Percentiles rank a stretch among this genome's conserved stretches.
These are phyloP conservation scores for Aristolochia contorta DNA, from an alignment of 164 flowering plant genomes.

Conservation along the genomic window DNA sequence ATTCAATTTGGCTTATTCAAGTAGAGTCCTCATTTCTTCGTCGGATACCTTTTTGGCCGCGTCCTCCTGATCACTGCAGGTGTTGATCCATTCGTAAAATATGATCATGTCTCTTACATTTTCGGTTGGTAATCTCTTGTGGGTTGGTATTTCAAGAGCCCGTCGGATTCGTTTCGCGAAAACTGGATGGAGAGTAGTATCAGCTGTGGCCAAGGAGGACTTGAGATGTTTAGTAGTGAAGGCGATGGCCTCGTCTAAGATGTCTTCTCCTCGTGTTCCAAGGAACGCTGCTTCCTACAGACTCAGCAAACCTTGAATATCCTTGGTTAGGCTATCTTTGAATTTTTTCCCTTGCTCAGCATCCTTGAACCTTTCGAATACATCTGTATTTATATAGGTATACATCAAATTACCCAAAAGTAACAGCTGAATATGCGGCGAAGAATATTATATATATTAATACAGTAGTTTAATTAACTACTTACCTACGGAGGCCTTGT, in stretches of 20 bases:
- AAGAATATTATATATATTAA: no score
- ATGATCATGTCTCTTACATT: conserved; percentile 13
- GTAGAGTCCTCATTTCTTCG: background rate
- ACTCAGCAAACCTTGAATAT: conserved; percentile 1
- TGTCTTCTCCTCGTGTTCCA: conserved; percentile 13
- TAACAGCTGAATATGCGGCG: no score
- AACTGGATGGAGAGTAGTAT: background rate
- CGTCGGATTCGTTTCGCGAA: conserved; percentile 1
- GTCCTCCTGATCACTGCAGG: background rate
- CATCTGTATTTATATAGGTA: no score
- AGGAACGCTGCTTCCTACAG: conserved; percentile 22
- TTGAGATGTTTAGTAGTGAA: conserved; percentile 12
- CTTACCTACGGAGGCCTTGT: no score
- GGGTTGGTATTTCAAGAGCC: conserved; percentile 12
- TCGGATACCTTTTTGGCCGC: no score
- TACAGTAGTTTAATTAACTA: background rate
- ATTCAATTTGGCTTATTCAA: conserved; percentile 16
- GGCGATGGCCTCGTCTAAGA: conserved; percentile 17
- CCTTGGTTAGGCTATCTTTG: background rate
- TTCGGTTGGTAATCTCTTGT: conserved; percentile 7
- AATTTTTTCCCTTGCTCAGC: background rate
- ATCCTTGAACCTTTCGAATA: conserved; percentile 3
- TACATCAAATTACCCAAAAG: no score
- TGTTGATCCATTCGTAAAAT: background rate
- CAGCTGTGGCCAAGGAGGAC: background rate